Conservation (phyloP, 768 basidiomycete species). For the Termitomyces sp. region DNA sequence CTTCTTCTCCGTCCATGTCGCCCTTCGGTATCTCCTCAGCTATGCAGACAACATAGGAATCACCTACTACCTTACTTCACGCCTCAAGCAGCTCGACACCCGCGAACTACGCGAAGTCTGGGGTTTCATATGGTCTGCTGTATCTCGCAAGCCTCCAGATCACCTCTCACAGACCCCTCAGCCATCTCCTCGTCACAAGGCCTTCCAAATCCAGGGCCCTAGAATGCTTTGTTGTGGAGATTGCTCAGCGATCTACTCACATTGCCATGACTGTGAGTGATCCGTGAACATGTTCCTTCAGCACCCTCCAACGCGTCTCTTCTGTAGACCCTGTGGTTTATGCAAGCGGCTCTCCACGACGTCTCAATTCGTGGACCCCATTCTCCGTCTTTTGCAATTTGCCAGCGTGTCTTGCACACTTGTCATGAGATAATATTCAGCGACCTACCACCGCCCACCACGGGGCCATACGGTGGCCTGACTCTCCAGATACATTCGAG, state of each 20-base stretch:
- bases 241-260: constrained; percentile 88
- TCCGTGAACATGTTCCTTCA: not conserved
- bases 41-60: constrained; percentile 89
- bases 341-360: constrained; percentile 93
- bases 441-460: constrained; percentile 64
- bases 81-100: constrained; percentile 62
- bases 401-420: constrained; percentile 84
- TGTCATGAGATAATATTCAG: constrained; percentile 97
- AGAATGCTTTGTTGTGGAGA: constrained; percentile 89
- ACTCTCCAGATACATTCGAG: constrained; percentile 42
- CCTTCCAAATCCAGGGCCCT: constrained; percentile 90
- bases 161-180: constrained; percentile 25
- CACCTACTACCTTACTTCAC: constrained; percentile 81
- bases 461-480: constrained; percentile 64
- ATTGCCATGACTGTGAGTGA: constrained; percentile 88
- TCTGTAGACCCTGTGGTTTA: constrained; percentile 90
- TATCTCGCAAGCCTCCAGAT: constrained; percentile 8
- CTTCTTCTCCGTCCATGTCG: constrained; percentile 93
- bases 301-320: constrained; percentile 10
- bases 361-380: constrained; percentile 52
- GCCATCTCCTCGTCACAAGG: constrained; percentile 91
- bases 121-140: constrained; percentile 77
- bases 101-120: constrained; percentile 79
- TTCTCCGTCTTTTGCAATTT: constrained; percentile 81
- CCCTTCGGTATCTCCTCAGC: constrained; percentile 77